Base-by-base conservation (phyloP, 2,329 filamentous ascomycete genomes). In the Dactylonectria macrodidyma region DNA sequence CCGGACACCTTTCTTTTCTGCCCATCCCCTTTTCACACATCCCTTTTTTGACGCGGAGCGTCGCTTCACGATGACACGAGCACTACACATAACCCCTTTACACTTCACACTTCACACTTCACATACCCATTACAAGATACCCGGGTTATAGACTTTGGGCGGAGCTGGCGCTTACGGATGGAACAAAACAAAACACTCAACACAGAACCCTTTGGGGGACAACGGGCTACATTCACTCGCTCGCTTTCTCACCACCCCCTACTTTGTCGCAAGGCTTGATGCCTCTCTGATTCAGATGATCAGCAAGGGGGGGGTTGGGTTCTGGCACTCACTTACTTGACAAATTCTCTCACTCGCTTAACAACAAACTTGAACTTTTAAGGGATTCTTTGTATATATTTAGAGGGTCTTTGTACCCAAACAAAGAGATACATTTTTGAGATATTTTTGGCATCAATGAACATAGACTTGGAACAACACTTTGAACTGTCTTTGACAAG, bases 331-430 rank as follows among this genome's bases (percentile, higher is more conserved):
- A 59, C 67, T 78, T 69, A 59, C 59, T 57, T 71, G 59, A 56
- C 62, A 71, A 38, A 48, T 75, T 77, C 73, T 71, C 47, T 73
- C 76, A 70, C 64, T 78, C 76, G 48, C 56, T 78, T 54, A 63
- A 57, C 44, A 71, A 67, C 50, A 51, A 47, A 71, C 64, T 65
- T 55, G 66, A 41, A 41, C 60, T 44, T 68, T 71, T 71, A 54
- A 71, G 67, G 65, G 61, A 54, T 76, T 77, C 70, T 62, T 24
- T 77, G 74, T 77, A 78, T 46, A 78, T 78, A 78, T 61, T 68
- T 38, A 56, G 48, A 44, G 62, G 55, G 67, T 54, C 46, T 51
- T 34, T 67, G 57, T 51, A 55, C 68, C 55, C 52, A 47, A 56
- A 50, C 34, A 47, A 71, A 71, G 68, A 70, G 26, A 30, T 30